Percentiles rank a stretch among this genome's conserved stretches.
Evolutionary conservation across 2,329 filamentous ascomycete genomes (phyloP).

Genomic region (Gnomoniopsis smithogilvyi): DNA sequence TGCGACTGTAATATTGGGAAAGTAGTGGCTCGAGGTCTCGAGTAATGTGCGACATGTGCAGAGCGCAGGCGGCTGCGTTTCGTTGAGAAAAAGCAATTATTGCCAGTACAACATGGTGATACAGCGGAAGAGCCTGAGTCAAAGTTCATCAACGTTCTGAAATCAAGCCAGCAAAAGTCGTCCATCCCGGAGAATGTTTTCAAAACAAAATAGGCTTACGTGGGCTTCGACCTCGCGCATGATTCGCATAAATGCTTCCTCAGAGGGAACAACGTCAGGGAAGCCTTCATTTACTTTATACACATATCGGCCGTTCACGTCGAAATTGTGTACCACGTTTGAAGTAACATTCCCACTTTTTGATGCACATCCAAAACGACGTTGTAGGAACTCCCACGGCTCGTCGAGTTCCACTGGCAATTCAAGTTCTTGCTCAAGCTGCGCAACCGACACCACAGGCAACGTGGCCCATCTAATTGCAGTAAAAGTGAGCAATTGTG

Average conservation of each 20-base stretch:
- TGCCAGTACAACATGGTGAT: slow-evolving; percentile 26
- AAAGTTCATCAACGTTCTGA: too few relatives aligned
- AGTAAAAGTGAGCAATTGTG: too few relatives aligned
- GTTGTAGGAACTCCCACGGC: slow-evolving; percentile 30
- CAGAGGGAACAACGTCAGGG: slow-evolving; percentile 23
- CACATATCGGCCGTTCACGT: slow-evolving; percentile 22
- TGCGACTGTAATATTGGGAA: slow-evolving; percentile 25
- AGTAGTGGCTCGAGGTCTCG: slow-evolving; percentile 23
- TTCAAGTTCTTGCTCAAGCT: slow-evolving; percentile 28
- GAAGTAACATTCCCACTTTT: slow-evolving; percentile 30
- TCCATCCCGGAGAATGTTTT: too few relatives aligned
- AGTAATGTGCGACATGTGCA: slow-evolving; percentile 20
- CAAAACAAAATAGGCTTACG: too few relatives aligned
- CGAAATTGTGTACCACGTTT: slow-evolving; percentile 31
- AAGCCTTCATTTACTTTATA: slow-evolving; percentile 31
- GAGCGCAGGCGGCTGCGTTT: slow-evolving; percentile 20
- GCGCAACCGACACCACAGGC: slow-evolving; percentile 31
- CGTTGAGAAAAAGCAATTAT: slow-evolving; percentile 22
- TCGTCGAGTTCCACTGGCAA: slow-evolving; percentile 28
- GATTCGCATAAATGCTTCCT: slow-evolving; percentile 30
- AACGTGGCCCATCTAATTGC: slow-evolving; percentile 27
- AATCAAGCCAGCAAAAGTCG: too few relatives aligned
- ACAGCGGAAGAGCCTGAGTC: slow-evolving; percentile 25
- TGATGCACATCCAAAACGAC: slow-evolving; percentile 28
- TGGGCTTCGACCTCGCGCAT: slow-evolving; percentile 26